Evolutionary conservation across 2,329 filamentous ascomycete species (phyloP), one percentile per base, ranked within the genome.

Genomic region (Byssothecium circinans): DNA sequence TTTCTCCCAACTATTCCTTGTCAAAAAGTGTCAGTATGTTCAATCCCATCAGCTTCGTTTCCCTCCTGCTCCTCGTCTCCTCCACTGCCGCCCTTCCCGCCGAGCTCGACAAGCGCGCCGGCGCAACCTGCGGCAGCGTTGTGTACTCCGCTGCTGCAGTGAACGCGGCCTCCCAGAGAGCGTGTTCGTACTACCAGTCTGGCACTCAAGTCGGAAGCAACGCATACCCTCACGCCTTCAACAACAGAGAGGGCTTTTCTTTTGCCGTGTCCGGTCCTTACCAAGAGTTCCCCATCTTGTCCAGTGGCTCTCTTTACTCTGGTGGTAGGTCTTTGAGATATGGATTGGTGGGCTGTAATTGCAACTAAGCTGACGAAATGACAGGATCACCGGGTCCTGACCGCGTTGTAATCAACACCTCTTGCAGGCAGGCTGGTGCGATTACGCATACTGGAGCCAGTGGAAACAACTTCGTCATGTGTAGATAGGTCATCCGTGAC

Each of bases 381-480:
- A 19, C 22, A 79, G 82, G 83, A 19, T 80, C 78, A 1, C 86
- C 86, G 1, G 85, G 86, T 30, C 72, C 86, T 15, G 85, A 88
- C 64, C 82, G 86, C 41, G 81, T 88, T 43, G 70, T 87, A 25
- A 83, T 88, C 72, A 85, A 82, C 62, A 74, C 62, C 0, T 51
- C 69, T 14, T 80, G 84, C 57, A 49, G 78, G 47, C 76, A 81
- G 36, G 85, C 83, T 12, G 85, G 84, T 30, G 74, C 80, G 22
- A 86, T 89, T 53, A 89, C 86, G 0, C 86, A 89, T 62, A 86
- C 83, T 18, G 86, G 86, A 22, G 85, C 86, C 15, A 81, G 78
- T 41, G 83, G 83, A 7, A 84, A 88, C 66, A 75, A 80, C 69
- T 89, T 89, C 69, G 83, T 88, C 45, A 32, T 7, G 29, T 32